These are phyloP conservation scores for Populus hybrid DNA, from an alignment of 441 rosid genomes.

Conservation along the genomic window DNA sequence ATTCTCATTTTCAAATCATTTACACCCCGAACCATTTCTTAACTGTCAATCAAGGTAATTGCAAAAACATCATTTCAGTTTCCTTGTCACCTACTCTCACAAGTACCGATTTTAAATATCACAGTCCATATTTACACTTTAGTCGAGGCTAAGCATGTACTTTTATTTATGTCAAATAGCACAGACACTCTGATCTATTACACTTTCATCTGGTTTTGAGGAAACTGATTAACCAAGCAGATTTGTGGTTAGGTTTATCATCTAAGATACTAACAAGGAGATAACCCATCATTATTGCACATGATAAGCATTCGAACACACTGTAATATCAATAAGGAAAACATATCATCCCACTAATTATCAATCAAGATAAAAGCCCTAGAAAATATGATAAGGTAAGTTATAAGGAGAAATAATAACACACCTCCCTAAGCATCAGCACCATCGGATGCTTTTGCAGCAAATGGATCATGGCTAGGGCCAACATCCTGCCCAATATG, in stretches of 20 bases:
- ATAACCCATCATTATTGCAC: neutral
- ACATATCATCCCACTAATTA: neutral
- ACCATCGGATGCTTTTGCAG: slow-evolving; percentile 51
- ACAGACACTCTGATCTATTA: neutral
- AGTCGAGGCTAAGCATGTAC: neutral
- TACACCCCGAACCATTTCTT: neutral
- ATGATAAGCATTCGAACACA: neutral
- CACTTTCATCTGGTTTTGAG: neutral
- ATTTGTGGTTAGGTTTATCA: neutral
- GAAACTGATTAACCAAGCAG: neutral
- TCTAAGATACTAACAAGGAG: neutral
- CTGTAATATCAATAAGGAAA: neutral
- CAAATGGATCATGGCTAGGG: slow-evolving; percentile 88
- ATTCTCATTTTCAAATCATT: neutral
- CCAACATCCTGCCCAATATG: slow-evolving; percentile 93
- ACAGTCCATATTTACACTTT: neutral
- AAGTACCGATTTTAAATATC: neutral
- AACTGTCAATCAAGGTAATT: neutral
- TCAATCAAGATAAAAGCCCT: neutral
- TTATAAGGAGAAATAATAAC: slow-evolving; percentile 10
- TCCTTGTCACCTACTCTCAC: neutral
- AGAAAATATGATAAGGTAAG: neutral
- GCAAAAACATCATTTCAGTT: neutral
- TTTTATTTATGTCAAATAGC: neutral
- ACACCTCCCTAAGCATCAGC: slow-evolving; percentile 54